Percentiles rank a stretch among this genome's conserved stretches.
These are phyloP conservation scores for Spongiforma sp. DNA, from an alignment of 1,284 basidiomycete genomes.

Conservation along the genomic window DNA sequence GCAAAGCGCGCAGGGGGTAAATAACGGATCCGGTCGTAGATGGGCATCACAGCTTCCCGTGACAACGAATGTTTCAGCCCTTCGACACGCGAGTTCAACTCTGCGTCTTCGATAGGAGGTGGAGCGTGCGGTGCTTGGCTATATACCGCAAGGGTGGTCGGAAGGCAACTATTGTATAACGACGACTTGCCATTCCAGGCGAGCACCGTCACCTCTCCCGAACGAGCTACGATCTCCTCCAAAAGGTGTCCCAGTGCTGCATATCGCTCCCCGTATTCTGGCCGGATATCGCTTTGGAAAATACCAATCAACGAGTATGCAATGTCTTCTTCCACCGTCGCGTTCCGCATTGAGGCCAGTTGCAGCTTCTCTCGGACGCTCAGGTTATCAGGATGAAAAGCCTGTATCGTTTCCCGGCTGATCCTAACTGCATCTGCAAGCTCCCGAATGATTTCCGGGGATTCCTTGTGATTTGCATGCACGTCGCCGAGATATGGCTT, in stretches of 20 bases:
- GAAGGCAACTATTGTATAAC: conserved; percentile 21
- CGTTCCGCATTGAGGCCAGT: conserved; percentile 10
- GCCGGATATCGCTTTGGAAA: conserved; percentile 21
- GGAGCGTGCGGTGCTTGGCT: background rate
- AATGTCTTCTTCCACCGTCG: conserved; percentile 15
- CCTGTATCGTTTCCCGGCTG: conserved; percentile 1
- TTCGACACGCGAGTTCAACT: background rate
- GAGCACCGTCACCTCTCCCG: conserved; percentile 19
- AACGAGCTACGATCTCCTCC: conserved; percentile 21
- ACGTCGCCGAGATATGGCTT: conserved; percentile 14
- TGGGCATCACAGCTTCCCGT: background rate
- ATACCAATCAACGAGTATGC: conserved; percentile 25
- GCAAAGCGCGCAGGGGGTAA: background rate
- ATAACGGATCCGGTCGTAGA: background rate
- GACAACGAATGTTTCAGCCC: background rate
- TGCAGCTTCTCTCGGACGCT: conserved; percentile 18
- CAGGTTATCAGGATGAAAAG: conserved; percentile 16
- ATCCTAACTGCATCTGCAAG: conserved; percentile 15
- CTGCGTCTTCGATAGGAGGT: background rate
- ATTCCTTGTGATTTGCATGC: conserved; percentile 15
- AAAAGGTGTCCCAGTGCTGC: conserved; percentile 20
- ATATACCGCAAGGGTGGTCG: conserved; percentile 14
- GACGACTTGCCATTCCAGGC: conserved; percentile 21
- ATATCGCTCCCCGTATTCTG: conserved; percentile 18
- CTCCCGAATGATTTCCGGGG: conserved; percentile 22